phyloP scores from a whole-genome alignment of 78 protist species.

The Dictyostelium citrinum region DNA sequence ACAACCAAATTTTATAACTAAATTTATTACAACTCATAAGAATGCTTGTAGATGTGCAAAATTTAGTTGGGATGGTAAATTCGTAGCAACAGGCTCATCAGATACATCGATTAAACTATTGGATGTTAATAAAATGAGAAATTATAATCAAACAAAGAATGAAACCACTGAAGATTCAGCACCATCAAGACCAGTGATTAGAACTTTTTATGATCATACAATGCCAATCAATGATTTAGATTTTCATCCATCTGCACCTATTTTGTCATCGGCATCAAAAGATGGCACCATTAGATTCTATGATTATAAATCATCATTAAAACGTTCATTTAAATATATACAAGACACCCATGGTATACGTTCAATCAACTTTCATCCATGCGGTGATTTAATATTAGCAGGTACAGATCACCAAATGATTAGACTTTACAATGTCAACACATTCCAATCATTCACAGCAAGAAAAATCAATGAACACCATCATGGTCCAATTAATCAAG shows the following conservation, averaged over 20 bases:
- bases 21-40: conserved; percentile 86
- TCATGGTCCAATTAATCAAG: conserved; percentile 78
- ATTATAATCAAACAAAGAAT: conserved; percentile 65
- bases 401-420: conserved; percentile 85
- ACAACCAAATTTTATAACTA: conserved; percentile 38
- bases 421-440: conserved; percentile 80
- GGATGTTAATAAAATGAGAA: conserved; percentile 78
- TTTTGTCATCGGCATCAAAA: conserved; percentile 51
- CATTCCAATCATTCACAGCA: conserved; percentile 62
- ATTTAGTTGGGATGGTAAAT: conserved; percentile 82
- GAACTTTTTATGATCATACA: conserved; percentile 86
- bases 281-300: conserved; percentile 83
- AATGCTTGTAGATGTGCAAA: conserved; percentile 84
- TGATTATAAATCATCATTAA: conserved; percentile 71
- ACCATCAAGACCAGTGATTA: conserved; percentile 74
- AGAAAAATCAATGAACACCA: conserved; percentile 78
- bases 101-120: conserved; percentile 82
- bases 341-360: conserved; percentile 82
- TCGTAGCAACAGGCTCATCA: conserved; percentile 85
- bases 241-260: conserved; percentile 80
- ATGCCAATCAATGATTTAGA: conserved; percentile 80
- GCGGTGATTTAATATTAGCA: conserved; percentile 82
- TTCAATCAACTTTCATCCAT: conserved; percentile 81
- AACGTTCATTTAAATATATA: conserved; percentile 72
- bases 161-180: conserved; percentile 78